These are phyloP conservation scores for Verticillium tricorpus DNA, from an alignment of 2,329 filamentous ascomycete species.

Conservation along the genomic window DNA sequence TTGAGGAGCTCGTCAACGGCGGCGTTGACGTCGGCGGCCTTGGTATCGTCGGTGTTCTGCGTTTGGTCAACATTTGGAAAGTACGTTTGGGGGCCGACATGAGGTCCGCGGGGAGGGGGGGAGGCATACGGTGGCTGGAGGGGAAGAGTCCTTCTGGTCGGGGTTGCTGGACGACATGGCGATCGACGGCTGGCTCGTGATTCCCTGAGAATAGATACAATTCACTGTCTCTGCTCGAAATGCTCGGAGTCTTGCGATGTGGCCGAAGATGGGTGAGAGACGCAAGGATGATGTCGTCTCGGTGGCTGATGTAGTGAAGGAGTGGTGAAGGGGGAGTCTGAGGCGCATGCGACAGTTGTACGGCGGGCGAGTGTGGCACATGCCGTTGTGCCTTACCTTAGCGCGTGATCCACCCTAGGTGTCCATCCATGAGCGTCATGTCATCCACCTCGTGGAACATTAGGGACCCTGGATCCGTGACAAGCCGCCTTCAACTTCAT, in stretches of 20 bases:
- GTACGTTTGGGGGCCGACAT: too few relatives aligned
- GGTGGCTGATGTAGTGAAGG: background rate
- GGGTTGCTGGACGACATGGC: conserved; percentile 34
- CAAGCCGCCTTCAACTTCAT: background rate
- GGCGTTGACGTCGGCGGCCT: conserved; percentile 60
- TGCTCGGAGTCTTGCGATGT: too few relatives aligned
- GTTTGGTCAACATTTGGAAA: background rate
- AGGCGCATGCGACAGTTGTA: background rate
- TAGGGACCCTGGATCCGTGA: background rate
- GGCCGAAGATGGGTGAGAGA: background rate
- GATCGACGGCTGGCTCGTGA: background rate
- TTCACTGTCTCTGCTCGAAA: too few relatives aligned
- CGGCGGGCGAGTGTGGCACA: background rate
- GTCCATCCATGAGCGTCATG: background rate
- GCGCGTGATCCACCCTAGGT: background rate
- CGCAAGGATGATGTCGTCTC: background rate
- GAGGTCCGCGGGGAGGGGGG: background rate
- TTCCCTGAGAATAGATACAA: too few relatives aligned
- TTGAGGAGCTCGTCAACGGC: conserved; percentile 86
- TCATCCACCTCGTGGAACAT: background rate
- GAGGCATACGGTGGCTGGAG: background rate
- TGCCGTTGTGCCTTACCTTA: background rate
- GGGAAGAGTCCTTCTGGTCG: conserved; percentile 14
- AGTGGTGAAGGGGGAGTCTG: background rate
- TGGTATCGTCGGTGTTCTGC: conserved; percentile 38